These are phyloP conservation scores for Solanum chiquidenum DNA, from an alignment of 257 asterid species.

Conservation along the genomic window DNA sequence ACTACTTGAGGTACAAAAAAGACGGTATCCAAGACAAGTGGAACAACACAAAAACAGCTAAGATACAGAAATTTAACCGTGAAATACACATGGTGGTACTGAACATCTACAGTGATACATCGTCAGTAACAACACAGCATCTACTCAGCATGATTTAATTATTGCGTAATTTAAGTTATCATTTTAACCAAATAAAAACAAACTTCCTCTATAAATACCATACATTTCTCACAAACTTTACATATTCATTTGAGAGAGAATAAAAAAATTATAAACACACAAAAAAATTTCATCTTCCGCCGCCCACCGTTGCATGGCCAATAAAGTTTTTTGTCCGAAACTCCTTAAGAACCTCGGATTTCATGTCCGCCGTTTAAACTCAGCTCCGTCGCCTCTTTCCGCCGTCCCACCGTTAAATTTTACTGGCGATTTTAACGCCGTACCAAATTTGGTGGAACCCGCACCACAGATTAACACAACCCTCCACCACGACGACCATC, in stretches of 20 bases:
- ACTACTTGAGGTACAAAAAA: background rate
- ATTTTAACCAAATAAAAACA: background rate
- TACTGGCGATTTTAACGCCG: background rate
- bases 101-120: background rate
- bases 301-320: slow-evolving; percentile 3
- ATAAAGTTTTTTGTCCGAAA: background rate
- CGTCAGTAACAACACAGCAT: slow-evolving; percentile 1
- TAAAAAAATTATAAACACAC: background rate
- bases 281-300: background rate
- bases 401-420: slow-evolving; percentile 14
- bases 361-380: slow-evolving; percentile 18
- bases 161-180: background rate
- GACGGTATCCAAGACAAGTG: background rate
- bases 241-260: background rate
- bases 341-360: background rate
- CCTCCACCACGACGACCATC: background rate
- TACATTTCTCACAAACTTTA: background rate
- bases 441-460: background rate
- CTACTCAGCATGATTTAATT: background rate
- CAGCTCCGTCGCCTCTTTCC: slow-evolving; percentile 21
- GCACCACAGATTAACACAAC: background rate
- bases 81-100: background rate
- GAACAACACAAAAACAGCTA: background rate
- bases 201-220: background rate
- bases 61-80: background rate